Evolutionary conservation across 2,329 filamentous ascomycete species (phyloP).

Genomic region (Fusarium sp.): DNA sequence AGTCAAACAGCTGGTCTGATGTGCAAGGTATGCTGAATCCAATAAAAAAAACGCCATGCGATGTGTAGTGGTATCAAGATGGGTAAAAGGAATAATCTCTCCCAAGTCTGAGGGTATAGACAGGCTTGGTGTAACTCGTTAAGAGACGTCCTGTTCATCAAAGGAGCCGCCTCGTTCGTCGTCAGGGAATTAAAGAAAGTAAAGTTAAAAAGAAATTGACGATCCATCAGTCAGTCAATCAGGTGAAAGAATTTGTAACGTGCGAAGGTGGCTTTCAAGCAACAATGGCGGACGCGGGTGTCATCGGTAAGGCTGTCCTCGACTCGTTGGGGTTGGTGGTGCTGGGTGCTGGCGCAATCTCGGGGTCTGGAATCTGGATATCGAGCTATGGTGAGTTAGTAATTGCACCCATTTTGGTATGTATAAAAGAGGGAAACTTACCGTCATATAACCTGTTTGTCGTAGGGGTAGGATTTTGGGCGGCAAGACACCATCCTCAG

Average conservation of each 20-base stretch:
- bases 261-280: slow-evolving; percentile 25
- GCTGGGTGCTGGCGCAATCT: slow-evolving; percentile 68
- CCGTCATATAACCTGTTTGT: slow-evolving; percentile 87
- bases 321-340: slow-evolving; percentile 54
- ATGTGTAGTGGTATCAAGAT: slow-evolving; percentile 48
- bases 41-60: slow-evolving; percentile 43
- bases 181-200: slow-evolving; percentile 42
- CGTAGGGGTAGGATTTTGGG: slow-evolving; percentile 83
- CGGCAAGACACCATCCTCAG: slow-evolving; percentile 61
- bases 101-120: slow-evolving; percentile 36
- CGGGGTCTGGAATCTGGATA: slow-evolving; percentile 83
- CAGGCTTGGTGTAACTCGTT: slow-evolving; percentile 37
- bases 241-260: slow-evolving; percentile 19
- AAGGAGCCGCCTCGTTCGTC: slow-evolving; percentile 42
- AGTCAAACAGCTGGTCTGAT: slow-evolving; percentile 10
- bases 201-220: slow-evolving; percentile 20
- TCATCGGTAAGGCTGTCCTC: slow-evolving; percentile 49
- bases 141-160: slow-evolving; percentile 42
- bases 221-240: slow-evolving; percentile 13
- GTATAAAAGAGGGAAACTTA: slow-evolving; percentile 53
- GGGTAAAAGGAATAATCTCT: slow-evolving; percentile 31
- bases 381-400: slow-evolving; percentile 67
- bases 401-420: not conserved
- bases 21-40: slow-evolving; percentile 21
- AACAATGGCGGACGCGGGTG: slow-evolving; percentile 45